These are phyloP conservation scores for Lanmaoa pseudosensibilis DNA, from an alignment of 768 basidiomycete species.

Conservation along the genomic window DNA sequence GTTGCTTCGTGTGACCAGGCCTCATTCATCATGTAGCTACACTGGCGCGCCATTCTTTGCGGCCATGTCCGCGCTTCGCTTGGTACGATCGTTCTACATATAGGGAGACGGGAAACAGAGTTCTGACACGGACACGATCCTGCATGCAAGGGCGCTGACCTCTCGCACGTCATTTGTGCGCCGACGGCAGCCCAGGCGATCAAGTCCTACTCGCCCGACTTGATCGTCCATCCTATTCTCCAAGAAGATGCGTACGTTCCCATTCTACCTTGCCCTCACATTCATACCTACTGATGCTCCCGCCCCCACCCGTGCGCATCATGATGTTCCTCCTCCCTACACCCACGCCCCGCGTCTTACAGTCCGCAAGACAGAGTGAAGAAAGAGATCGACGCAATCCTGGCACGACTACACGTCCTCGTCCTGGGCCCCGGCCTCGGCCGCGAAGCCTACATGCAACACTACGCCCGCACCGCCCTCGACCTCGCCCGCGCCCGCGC, in stretches of 20 bases:
- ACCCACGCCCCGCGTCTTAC: neutral
- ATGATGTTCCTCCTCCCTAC: too few species aligned
- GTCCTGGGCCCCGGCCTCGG: slow-evolving; percentile 95
- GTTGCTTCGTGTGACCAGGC: neutral
- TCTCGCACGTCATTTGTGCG: slow-evolving; percentile 97
- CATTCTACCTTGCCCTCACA: neutral
- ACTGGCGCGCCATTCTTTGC: slow-evolving; percentile 97
- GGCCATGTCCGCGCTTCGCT: slow-evolving; percentile 83
- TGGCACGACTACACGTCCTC: slow-evolving; percentile 87
- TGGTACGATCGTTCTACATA: slow-evolving; percentile 45
- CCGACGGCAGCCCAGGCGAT: slow-evolving; percentile 90
- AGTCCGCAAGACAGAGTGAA: slow-evolving; percentile 53
- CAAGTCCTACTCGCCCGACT: slow-evolving; percentile 94
- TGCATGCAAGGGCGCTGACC: slow-evolving; percentile 72
- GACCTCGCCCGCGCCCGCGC: slow-evolving; percentile 66
- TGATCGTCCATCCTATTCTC: slow-evolving; percentile 96
- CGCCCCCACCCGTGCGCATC: too few species aligned
- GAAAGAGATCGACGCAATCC: slow-evolving; percentile 59
- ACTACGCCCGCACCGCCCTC: slow-evolving; percentile 74
- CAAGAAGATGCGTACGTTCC: slow-evolving; percentile 58
- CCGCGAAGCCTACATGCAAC: slow-evolving; percentile 87
- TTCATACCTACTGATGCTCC: neutral
- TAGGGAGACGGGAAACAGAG: neutral
- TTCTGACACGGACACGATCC: neutral
- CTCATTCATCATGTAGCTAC: slow-evolving; percentile 57